Evolutionary conservation across 768 basidiomycete genomes (phyloP).

Genomic region (Russula earlei): DNA sequence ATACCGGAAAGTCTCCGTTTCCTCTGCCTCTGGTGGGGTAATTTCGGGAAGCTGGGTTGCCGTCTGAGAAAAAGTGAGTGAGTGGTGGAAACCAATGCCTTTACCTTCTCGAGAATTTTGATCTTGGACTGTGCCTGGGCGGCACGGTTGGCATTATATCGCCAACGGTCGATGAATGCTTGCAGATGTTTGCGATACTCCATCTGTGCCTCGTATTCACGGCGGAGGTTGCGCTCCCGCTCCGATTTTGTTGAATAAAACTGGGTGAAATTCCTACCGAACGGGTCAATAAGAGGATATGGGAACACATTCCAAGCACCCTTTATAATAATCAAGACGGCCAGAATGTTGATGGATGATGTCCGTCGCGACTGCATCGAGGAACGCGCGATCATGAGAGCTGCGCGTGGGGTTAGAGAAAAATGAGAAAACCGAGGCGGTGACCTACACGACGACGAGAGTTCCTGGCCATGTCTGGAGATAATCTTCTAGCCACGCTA

Average conservation of each 20-base stretch:
- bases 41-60: slow-evolving; percentile 71
- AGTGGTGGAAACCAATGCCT: background rate
- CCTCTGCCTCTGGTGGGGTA: slow-evolving; percentile 86
- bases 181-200: slow-evolving; percentile 92
- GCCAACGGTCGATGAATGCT: slow-evolving; percentile 97
- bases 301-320: slow-evolving; percentile 35
- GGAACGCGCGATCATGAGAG: slow-evolving; percentile 95
- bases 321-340: slow-evolving; percentile 95
- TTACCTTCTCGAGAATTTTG: slow-evolving; percentile 65
- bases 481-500: slow-evolving; percentile 97
- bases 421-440: background rate
- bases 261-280: slow-evolving; percentile 84
- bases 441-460: slow-evolving; percentile 76
- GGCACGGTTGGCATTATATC: slow-evolving; percentile 93
- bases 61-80: background rate
- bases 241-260: slow-evolving; percentile 99
- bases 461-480: slow-evolving; percentile 92
- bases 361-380: slow-evolving; percentile 97
- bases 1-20: slow-evolving; percentile 86
- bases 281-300: background rate
- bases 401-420: slow-evolving; percentile 29
- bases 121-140: slow-evolving; percentile 77
- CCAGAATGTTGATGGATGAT: slow-evolving; percentile 94
- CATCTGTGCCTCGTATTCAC: slow-evolving; percentile 96
- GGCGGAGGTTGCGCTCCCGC: slow-evolving; percentile 79